Evolutionary conservation across 148 eudicot genomes (phyloP).

Genomic region (Spergularia bocconei): DNA sequence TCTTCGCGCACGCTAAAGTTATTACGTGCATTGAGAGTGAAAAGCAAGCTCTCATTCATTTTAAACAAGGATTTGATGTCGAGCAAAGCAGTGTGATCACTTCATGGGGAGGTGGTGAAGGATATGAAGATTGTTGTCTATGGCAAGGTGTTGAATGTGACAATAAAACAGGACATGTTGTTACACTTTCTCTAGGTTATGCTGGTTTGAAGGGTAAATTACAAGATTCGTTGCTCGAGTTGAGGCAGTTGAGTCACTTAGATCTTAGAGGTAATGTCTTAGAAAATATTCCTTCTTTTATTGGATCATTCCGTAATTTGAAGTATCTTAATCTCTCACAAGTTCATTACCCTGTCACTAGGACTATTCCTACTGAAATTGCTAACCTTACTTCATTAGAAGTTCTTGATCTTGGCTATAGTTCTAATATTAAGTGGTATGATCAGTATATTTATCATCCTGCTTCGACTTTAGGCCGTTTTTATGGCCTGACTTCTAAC

Average conservation of each 20-base stretch:
- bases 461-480: conserved; percentile 4
- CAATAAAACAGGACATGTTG: conserved; percentile 6
- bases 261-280: conserved; percentile 29
- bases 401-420: conserved; percentile 23
- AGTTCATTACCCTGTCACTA: conserved; percentile 26
- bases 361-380: conserved; percentile 29
- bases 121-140: conserved; percentile 1
- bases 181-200: conserved; percentile 1
- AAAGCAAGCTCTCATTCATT: conserved; percentile 24
- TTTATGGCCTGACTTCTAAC: conserved; percentile 13
- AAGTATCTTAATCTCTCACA: conserved; percentile 34
- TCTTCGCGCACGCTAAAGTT: neutral
- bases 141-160: conserved; percentile 6
- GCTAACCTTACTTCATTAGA: conserved; percentile 34
- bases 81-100: neutral
- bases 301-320: conserved; percentile 37
- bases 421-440: conserved; percentile 13
- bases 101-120: neutral
- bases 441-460: conserved; percentile 5
- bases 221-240: conserved; percentile 2
- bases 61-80: conserved; percentile 10
- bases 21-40: conserved; percentile 17
- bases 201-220: conserved; percentile 7
- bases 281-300: conserved; percentile 34
- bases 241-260: conserved; percentile 14